These are phyloP conservation scores for Coemansia sp. DNA, from an alignment of 192 early-diverging fungal genomes.

Conservation along the genomic window DNA sequence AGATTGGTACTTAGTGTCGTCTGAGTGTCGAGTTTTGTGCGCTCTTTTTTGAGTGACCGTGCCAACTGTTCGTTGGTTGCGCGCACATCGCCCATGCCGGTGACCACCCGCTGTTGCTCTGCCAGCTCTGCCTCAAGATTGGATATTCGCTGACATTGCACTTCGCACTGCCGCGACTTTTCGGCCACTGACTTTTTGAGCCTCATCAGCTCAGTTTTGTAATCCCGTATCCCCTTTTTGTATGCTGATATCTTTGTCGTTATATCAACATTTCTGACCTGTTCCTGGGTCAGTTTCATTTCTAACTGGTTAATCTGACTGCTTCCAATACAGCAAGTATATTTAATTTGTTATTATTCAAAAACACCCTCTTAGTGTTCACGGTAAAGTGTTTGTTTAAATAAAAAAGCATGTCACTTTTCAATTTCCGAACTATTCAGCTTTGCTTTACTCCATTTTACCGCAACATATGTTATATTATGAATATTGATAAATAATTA, in stretches of 20 bases:
- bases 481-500: too few relatives aligned
- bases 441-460: too few relatives aligned
- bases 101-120: constrained; percentile 41
- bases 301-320: constrained; percentile 1
- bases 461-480: too few relatives aligned
- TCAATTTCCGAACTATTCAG: too few relatives aligned
- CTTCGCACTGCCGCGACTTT: constrained; percentile 25
- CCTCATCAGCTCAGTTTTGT: constrained; percentile 11
- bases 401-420: too few relatives aligned
- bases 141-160: constrained; percentile 1
- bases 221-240: constrained; percentile 18
- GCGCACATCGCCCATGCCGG: constrained; percentile 41
- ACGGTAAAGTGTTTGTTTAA: too few relatives aligned
- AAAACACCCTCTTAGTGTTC: too few relatives aligned
- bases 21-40: constrained; percentile 20
- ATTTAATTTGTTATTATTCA: too few relatives aligned
- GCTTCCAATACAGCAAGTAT: background rate
- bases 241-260: background rate
- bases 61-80: constrained; percentile 37
- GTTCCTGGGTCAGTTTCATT: background rate
- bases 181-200: constrained; percentile 30
- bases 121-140: constrained; percentile 18
- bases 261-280: background rate
- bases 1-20: constrained; percentile 14
- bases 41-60: constrained; percentile 39